Base-by-base conservation (phyloP, 495 filamentous ascomycete genomes). In the Oleoguttula mirabilis region DNA sequence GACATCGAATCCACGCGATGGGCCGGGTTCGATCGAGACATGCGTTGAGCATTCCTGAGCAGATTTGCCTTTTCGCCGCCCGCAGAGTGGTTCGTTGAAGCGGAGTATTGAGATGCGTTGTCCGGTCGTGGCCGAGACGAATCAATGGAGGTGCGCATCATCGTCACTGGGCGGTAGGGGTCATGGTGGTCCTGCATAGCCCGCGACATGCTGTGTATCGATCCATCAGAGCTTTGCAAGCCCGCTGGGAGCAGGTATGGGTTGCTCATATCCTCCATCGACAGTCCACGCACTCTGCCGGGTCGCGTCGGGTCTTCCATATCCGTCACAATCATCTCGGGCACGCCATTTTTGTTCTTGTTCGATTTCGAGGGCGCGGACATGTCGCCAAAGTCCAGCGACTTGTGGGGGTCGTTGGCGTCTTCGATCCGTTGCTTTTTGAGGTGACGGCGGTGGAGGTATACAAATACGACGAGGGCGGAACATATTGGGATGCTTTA, bases 221-320 rank as follows among this genome's bases (percentile, higher is more conserved):
- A 96, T 39, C 92, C 86, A 23, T 74, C 72, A 1, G 90, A 94
- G 55, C 70, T 69, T 15, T 88, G 75, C 21, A 90, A 50, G 10
- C 72, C 77, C 0, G 82, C 83, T 1, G 90, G 88, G n/a, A 98
- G 65, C 10, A 98, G 71, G 58, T 95, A 98, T 4, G 90, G 90
- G 48, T 74, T 87, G 22, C 72, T 78, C 66, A 94, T 71, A 51
- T 85, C 80, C 3, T 88, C 94, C 56, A 95, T 63, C 36, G 88
- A 86, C 32, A 77, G 71, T 20, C 67, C 58, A 42, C 75, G 76
- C n/a, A 6, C 12, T 17, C 20, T 6, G 2, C 33, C 35, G 4
- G 41, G 41, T 12, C 41, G 14, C 21, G 17, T 15, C 70, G 73
- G 17, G 59, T 45, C 10, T 50, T 39, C 51, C 2, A 57, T 45